These are phyloP conservation scores for Sporothrix brasiliensis DNA, from an alignment of 2,329 filamentous ascomycete genomes.

Conservation along the genomic window DNA sequence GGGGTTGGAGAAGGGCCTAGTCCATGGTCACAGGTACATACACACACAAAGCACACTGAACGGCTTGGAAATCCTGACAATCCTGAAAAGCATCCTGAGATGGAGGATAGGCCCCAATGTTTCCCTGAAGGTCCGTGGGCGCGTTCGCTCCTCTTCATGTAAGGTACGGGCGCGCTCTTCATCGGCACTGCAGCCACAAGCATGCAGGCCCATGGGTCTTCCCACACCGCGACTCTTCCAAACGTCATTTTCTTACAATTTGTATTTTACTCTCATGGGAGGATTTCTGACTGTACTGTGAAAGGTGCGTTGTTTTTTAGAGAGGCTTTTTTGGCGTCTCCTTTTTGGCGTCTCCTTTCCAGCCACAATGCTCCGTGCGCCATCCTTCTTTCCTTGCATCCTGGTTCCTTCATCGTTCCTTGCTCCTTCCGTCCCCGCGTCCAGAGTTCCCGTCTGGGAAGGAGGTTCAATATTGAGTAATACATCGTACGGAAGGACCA, in stretches of 20 bases:
- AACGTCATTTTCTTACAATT: neutral
- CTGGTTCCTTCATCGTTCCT: slow-evolving; percentile 12
- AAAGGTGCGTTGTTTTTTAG: neutral
- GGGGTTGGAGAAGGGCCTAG: neutral
- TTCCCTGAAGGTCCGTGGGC: slow-evolving; percentile 7
- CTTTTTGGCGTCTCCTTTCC: neutral
- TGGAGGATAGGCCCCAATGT: neutral
- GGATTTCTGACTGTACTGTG: neutral
- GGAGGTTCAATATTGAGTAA: neutral
- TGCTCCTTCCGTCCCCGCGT: slow-evolving; percentile 5
- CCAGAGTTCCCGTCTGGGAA: neutral
- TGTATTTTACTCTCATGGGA: neutral
- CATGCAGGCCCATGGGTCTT: slow-evolving; percentile 12
- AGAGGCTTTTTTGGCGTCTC: neutral
- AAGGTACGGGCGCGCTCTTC: slow-evolving; percentile 17
- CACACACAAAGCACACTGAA: neutral
- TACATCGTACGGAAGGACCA: neutral
- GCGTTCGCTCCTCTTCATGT: slow-evolving; percentile 17
- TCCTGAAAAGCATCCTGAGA: neutral
- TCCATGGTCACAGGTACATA: neutral
- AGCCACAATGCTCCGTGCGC: slow-evolving; percentile 15
- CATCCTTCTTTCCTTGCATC: slow-evolving; percentile 14
- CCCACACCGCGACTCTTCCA: no score
- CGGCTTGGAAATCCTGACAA: neutral
- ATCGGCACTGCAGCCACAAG: slow-evolving; percentile 16